Percentiles rank a stretch among this genome's conserved stretches.
Conservation (phyloP, 495 filamentous ascomycete genomes). For the Cenococcum geophilum region DNA sequence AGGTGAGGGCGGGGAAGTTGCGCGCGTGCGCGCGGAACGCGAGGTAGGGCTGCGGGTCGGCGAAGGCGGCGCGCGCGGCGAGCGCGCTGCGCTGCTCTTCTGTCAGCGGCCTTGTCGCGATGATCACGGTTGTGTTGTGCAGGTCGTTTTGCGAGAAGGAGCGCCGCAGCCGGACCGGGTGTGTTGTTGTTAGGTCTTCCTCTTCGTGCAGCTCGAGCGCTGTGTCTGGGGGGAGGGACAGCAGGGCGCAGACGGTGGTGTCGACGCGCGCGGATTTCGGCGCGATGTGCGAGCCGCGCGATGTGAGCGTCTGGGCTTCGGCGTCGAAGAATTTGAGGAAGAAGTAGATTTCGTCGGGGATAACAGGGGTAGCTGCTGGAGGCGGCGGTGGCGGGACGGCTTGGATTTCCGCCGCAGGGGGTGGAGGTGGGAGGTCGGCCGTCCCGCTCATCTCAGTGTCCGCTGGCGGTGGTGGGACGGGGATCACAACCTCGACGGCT, state of each 20-base stretch:
- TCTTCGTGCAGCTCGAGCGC: constrained; percentile 30
- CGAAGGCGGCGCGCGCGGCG: constrained; percentile 21
- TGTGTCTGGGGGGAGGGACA: constrained; percentile 20
- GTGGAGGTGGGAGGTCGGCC: constrained; percentile 14
- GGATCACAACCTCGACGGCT: constrained; percentile 19
- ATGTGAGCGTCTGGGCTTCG: constrained; percentile 24
- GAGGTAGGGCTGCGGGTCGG: constrained; percentile 28
- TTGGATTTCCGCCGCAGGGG: constrained; percentile 12
- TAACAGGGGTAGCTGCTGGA: constrained; percentile 9
- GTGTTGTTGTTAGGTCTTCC: constrained; percentile 22
- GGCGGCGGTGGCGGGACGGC: constrained; percentile 9
- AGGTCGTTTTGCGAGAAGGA: constrained; percentile 32
- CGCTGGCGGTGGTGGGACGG: constrained; percentile 1
- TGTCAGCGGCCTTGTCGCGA: constrained; percentile 22
- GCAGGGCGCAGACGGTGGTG: constrained; percentile 16
- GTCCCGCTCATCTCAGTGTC: constrained; percentile 31
- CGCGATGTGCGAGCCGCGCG: constrained; percentile 27
- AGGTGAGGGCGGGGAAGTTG: constrained; percentile 29
- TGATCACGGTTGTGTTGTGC: constrained; percentile 26
- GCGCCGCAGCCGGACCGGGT: constrained; percentile 18
- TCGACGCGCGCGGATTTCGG: constrained; percentile 22
- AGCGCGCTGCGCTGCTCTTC: constrained; percentile 23
- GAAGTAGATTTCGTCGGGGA: constrained; percentile 32
- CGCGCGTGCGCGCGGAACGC: constrained; percentile 13
- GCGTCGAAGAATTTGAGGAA: constrained; percentile 36